Evolutionary conservation across 805 yeast species (phyloP).

Genomic region (Saccharomyces mikatae): DNA sequence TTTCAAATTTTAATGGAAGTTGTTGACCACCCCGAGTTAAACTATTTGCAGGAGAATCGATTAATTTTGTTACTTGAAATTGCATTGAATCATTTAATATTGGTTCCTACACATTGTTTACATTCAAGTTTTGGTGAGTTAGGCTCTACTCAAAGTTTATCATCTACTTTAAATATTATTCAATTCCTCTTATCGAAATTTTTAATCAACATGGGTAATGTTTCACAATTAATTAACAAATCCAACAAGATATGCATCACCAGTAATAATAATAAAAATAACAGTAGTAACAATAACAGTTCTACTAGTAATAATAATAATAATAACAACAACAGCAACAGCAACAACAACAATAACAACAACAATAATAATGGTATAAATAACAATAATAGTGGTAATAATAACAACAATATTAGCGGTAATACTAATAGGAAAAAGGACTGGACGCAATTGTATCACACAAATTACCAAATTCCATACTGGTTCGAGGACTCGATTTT

Average conservation of each 20-base stretch:
- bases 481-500: slow-evolving; percentile 21
- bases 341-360: not conserved
- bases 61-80: slow-evolving; percentile 13
- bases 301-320: too few species aligned
- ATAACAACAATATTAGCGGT: not conserved
- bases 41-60: slow-evolving; percentile 19
- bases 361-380: too few species aligned
- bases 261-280: not conserved
- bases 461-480: slow-evolving; percentile 13
- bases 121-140: slow-evolving; percentile 16
- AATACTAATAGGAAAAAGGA: not conserved
- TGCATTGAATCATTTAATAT: slow-evolving; percentile 12
- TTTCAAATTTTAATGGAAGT: slow-evolving; percentile 27
- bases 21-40: slow-evolving; percentile 28
- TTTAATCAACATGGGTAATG: slow-evolving; percentile 13
- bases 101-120: slow-evolving; percentile 8
- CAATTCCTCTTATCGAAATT: slow-evolving; percentile 20
- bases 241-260: not conserved
- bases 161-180: slow-evolving; percentile 18
- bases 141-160: slow-evolving; percentile 22
- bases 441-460: slow-evolving; percentile 9
- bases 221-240: slow-evolving; percentile 3
- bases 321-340: too few species aligned
- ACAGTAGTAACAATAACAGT: not conserved
- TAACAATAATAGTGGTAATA: too few species aligned